Evolutionary conservation across 345 rosid species (phyloP), one percentile per base, ranked within the genome.

Genomic region (Eutrema japonicum): DNA sequence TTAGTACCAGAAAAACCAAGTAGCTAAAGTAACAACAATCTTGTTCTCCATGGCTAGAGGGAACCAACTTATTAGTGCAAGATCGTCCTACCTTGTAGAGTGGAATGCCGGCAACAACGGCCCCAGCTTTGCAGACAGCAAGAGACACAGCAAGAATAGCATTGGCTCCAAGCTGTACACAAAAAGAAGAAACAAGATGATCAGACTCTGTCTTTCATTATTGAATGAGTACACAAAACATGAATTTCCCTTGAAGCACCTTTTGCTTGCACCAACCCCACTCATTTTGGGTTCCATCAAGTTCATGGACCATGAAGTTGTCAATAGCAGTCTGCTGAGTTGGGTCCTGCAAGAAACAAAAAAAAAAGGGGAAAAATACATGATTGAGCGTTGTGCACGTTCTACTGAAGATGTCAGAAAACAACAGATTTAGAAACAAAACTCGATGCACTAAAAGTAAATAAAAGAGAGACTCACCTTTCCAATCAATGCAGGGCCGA

Each of bases 181-280:
- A 47, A 43, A 33, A 32, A 56, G 0, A 54, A 61, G 35, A 41
- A 18, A 8, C 13, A 50, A 38, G 11, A 40, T 38, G 11, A 48
- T 48, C 27, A 70, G 66, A 63, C 0, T 26, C 4, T 32, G 26
- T 61, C 22, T 3, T 38, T 22, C 6, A 45, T 46, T 30, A n/a
- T 32, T 10, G 4, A 48, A 3, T 3, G 8, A 53, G 63, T 38
- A 51, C 2, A 54, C 6, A 63, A 62, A 63, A 18, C 5, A 54
- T 5, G 51, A 14, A 18, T 6, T 47, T 36, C 12, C 48, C 11
- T 0, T n/a, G 4, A 42, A 14, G 35, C 46, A 95, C 99, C 97
- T 95, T 95, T 68, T 92, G 96, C 64, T 95, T 95, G 87, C 99
- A 92, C 97, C 99, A 95, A 57, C 99, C 97, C 97, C 99, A 95